Evolutionary conservation across 805 yeast species (phyloP).

Genomic region (Priceomyces castillae): DNA sequence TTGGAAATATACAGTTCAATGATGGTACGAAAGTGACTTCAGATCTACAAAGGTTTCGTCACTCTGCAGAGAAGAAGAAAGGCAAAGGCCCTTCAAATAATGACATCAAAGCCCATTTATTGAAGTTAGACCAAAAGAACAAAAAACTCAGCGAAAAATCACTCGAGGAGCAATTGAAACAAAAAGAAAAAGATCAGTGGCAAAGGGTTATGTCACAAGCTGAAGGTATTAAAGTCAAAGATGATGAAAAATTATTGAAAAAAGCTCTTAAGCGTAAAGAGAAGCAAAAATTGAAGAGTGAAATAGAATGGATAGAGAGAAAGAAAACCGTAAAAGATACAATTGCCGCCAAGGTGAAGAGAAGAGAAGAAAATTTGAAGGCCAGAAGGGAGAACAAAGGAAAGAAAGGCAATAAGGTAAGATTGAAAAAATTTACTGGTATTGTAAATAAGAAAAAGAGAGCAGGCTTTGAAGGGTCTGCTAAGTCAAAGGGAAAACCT

Average conservation of each 20-base stretch:
- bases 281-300: constrained; percentile 79
- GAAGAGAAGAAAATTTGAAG: constrained; percentile 88
- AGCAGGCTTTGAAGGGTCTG: constrained; percentile 92
- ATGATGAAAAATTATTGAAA: constrained; percentile 83
- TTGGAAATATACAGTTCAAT: constrained; percentile 76
- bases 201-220: constrained; percentile 76
- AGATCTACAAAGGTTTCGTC: constrained; percentile 57
- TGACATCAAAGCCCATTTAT: constrained; percentile 81
- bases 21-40: constrained; percentile 81
- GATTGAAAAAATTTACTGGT: constrained; percentile 64
- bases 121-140: constrained; percentile 71
- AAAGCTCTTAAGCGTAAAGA: constrained; percentile 85
- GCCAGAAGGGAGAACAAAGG: constrained; percentile 85
- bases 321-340: constrained; percentile 74
- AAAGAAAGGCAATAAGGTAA: constrained; percentile 68
- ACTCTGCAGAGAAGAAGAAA: constrained; percentile 46
- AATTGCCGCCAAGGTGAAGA: constrained; percentile 70
- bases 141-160: constrained; percentile 57
- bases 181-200: constrained; percentile 81
- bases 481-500: constrained; percentile 34
- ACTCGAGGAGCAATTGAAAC: constrained; percentile 55
- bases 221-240: constrained; percentile 84
- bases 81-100: constrained; percentile 82
- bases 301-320: constrained; percentile 89
- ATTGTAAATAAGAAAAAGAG: constrained; percentile 47